Conservation (phyloP, 1,284 basidiomycete species). For the Ceratobasidium sp. region DNA sequence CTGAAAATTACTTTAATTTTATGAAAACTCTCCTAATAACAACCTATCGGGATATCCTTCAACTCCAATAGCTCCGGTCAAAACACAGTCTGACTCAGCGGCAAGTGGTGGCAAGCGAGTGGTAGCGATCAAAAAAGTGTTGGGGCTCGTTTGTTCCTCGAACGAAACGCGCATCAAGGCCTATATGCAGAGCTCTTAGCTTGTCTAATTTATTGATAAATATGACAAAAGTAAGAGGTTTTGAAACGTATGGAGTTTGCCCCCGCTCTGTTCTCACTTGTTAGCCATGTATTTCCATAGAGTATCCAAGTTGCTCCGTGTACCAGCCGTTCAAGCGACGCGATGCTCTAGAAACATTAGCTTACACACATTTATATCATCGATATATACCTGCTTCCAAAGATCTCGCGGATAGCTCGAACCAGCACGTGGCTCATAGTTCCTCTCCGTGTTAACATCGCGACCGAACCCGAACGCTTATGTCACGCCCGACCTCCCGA, state of each 20-base stretch:
- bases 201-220: not conserved
- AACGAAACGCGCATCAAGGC: not conserved
- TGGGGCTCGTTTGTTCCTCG: not conserved
- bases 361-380: not conserved
- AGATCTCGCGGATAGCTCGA: not conserved
- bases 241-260: too few relatives aligned
- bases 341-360: not conserved
- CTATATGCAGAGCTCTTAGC: not conserved
- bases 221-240: too few relatives aligned
- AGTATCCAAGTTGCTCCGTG: not conserved
- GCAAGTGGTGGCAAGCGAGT: conserved; percentile 9
- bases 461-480: not conserved
- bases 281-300: not conserved
- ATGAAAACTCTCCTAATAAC: too few relatives aligned
- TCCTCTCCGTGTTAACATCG: not conserved
- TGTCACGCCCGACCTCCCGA: not conserved
- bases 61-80: not conserved
- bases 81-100: not conserved
- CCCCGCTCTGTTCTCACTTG: too few relatives aligned
- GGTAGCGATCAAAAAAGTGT: conserved; percentile 24
- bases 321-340: not conserved
- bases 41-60: too few relatives aligned
- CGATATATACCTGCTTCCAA: not conserved
- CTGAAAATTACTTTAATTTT: not conserved
- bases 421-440: not conserved